These are phyloP conservation scores for Leccinellum rugosiceps DNA, from an alignment of 768 basidiomycete species.

Conservation along the genomic window DNA sequence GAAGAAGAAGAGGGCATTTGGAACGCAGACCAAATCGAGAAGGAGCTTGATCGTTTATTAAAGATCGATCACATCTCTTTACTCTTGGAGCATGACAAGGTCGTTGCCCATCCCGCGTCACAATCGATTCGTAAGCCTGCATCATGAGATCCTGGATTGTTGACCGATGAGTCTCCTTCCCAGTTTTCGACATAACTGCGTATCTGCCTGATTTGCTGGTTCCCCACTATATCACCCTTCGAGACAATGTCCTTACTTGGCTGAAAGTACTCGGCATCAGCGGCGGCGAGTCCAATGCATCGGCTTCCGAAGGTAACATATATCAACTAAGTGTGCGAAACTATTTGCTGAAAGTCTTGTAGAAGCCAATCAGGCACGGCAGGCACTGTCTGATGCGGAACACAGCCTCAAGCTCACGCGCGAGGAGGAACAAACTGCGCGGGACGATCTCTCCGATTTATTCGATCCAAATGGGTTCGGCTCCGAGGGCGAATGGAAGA, in stretches of 20 bases:
- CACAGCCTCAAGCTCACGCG: slow-evolving; percentile 49
- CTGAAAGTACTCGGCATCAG: slow-evolving; percentile 64
- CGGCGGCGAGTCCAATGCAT: slow-evolving; percentile 31
- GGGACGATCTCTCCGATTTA: slow-evolving; percentile 60
- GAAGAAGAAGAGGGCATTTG: slow-evolving; percentile 59
- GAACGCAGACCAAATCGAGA: slow-evolving; percentile 56
- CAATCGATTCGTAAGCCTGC: slow-evolving; percentile 53
- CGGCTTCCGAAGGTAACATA: slow-evolving; percentile 38
- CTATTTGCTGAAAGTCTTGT: slow-evolving; percentile 1
- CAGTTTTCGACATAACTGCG: slow-evolving; percentile 76
- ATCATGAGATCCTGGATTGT: background rate
- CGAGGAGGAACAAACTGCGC: slow-evolving; percentile 51
- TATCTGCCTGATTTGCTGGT: slow-evolving; percentile 84
- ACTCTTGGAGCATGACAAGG: slow-evolving; percentile 74
- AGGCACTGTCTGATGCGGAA: slow-evolving; percentile 63
- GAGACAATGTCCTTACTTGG: slow-evolving; percentile 57
- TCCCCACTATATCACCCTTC: slow-evolving; percentile 69
- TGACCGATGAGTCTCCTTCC: background rate
- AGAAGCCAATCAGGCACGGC: slow-evolving; percentile 62
- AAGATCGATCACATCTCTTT: slow-evolving; percentile 69
- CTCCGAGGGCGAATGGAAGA: slow-evolving; percentile 90
- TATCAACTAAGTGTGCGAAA: background rate
- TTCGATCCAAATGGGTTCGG: slow-evolving; percentile 70
- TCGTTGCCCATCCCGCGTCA: slow-evolving; percentile 47
- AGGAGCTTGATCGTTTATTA: slow-evolving; percentile 54